Base-by-base conservation (phyloP, 805 yeast species). In the Blastobotrys robertii region DNA sequence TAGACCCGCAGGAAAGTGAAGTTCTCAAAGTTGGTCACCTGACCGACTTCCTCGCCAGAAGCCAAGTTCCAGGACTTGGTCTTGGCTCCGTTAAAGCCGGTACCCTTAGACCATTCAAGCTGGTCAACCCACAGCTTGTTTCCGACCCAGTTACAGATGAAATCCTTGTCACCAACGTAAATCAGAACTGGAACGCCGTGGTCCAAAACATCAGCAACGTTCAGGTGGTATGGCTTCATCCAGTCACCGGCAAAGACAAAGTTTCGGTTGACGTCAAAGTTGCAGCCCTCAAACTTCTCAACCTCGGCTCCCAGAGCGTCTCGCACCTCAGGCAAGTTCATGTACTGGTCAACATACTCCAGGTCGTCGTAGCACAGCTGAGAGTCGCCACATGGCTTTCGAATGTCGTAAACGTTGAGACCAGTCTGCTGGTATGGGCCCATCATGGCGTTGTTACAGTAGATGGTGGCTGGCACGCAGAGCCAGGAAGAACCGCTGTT, bases 131-230 rank as follows among this genome's bases (percentile, higher is more conserved):
- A 84, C 11, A 82, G 92, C 57, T 78, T 76, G 63, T 87, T 87
- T 50, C 97, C 97, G 57, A 90, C 73, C 96, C 96, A 88, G 69
- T 90, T 88, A 68, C 97, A 88, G 59, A 88, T 88, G 65, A 80
- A 88, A 65, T 88, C 97, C 67, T 86, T 85, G 67, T 88, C 96
- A 59, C 97, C 97, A 11, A 95, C 95, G 56, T 88, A 90, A 49
- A 90, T 73, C 60, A 90, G 72, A 19, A 87, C 88, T 2, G 96
- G 96, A 39, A 88, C 56, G 8, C 72, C 81, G 16, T 72, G 61
- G 49, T 86, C 87, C 53, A 90, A 73, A 48, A 87, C 66, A 37
- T 77, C 78, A 16, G 79, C 69, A 33, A 90, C 85, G 41, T 76
- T 77, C 28, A 56, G 55, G 59, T 85, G 92, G 72, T 79, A 86